Conservation (phyloP, 2,329 filamentous ascomycete genomes). For the Microascus cirrosus region DNA sequence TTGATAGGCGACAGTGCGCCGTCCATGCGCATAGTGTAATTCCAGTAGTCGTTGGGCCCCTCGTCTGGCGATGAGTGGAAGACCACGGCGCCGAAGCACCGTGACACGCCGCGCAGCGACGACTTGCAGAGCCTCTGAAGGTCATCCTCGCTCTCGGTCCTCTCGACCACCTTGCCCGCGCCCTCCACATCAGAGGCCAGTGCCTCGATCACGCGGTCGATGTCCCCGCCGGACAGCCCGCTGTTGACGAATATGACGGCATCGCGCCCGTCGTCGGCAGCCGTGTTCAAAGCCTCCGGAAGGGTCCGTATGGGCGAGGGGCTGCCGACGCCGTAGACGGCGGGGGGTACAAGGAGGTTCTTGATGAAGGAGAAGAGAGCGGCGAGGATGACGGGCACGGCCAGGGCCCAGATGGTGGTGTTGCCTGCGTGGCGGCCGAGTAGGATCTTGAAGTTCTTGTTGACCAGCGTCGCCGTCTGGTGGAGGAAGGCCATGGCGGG, state of each 20-base stretch:
- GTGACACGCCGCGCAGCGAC: constrained; percentile 53
- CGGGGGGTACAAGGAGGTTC: constrained; percentile 73
- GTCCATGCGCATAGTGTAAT: constrained; percentile 75
- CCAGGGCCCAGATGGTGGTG: constrained; percentile 43
- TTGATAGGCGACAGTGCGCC: constrained; percentile 48
- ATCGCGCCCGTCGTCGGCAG: constrained; percentile 44
- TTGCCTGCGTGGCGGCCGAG: constrained; percentile 39
- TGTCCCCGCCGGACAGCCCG: constrained; percentile 56
- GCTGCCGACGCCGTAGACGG: constrained; percentile 60
- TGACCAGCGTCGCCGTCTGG: constrained; percentile 49
- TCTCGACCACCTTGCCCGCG: constrained; percentile 44
- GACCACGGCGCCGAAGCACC: constrained; percentile 62
- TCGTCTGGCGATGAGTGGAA: constrained; percentile 68
- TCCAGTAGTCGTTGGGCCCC: constrained; percentile 60
- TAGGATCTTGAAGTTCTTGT: constrained; percentile 51
- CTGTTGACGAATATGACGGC: constrained; percentile 73
- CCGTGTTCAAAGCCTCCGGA: constrained; percentile 46
- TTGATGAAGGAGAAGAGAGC: constrained; percentile 60
- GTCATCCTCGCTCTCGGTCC: constrained; percentile 41
- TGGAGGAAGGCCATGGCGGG: constrained; percentile 37
- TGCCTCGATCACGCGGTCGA: constrained; percentile 57
- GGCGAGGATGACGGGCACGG: constrained; percentile 47
- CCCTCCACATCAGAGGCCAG: constrained; percentile 46
- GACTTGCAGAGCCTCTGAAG: constrained; percentile 53
- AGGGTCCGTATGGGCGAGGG: constrained; percentile 52